Conservation (phyloP, 2,329 filamentous ascomycete species). For the Claviceps humidiphila region DNA sequence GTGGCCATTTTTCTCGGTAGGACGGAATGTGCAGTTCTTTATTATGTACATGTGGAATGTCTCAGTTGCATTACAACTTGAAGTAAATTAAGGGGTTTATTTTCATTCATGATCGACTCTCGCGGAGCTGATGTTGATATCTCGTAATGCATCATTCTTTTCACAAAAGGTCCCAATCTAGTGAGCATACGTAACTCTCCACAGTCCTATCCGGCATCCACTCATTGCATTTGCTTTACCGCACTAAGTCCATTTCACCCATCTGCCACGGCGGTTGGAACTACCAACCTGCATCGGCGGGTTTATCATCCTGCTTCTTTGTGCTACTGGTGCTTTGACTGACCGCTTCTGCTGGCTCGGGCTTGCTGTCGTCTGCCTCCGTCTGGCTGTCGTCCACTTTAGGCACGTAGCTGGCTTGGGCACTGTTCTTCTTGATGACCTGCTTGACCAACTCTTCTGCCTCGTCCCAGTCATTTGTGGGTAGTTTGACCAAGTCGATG, state of each 20-base stretch:
- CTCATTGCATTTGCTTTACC: background rate
- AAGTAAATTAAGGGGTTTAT: too few species aligned
- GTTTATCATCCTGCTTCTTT: background rate
- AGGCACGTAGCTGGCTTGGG: constrained; percentile 40
- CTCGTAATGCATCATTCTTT: constrained; percentile 5
- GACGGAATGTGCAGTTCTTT: too few species aligned
- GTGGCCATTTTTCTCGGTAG: too few species aligned
- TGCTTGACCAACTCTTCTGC: constrained; percentile 73
- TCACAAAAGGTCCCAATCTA: constrained; percentile 1
- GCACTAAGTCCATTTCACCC: background rate
- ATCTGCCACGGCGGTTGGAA: background rate
- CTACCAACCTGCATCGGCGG: background rate
- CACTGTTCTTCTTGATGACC: constrained; percentile 60
- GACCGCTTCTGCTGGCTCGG: constrained; percentile 16
- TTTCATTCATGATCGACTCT: background rate
- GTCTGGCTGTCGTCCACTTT: constrained; percentile 28
- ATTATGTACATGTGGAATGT: too few species aligned
- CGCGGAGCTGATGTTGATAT: constrained; percentile 4
- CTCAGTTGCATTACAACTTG: too few species aligned
- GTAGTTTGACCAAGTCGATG: constrained; percentile 68
- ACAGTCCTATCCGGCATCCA: background rate
- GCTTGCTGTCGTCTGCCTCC: constrained; percentile 26
- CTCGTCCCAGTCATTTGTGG: constrained; percentile 80
- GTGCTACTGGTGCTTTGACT: constrained; percentile 5
- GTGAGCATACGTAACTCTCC: background rate